phyloP scores from a whole-genome alignment of 2,329 filamentous ascomycete species.

The Sarocladium brachiariae region DNA sequence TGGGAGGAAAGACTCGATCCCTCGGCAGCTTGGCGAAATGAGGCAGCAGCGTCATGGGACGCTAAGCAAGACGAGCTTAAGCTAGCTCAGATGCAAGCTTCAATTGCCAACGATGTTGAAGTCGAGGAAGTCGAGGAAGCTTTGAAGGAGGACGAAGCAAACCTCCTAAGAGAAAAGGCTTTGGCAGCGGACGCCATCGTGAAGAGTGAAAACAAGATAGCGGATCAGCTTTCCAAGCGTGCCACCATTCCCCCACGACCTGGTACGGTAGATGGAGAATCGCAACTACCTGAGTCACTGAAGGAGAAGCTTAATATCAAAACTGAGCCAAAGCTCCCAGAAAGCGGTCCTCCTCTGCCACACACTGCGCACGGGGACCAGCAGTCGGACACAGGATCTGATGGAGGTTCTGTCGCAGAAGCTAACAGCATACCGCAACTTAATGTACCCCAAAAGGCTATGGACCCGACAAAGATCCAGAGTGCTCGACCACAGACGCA shows the following conservation, averaged over 20 bases:
- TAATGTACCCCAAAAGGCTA: constrained; percentile 2
- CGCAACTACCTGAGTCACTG: constrained; percentile 24
- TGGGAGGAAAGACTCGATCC: constrained; percentile 46
- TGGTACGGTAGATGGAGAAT: constrained; percentile 21
- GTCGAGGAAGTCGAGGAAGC: not conserved
- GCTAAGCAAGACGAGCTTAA: constrained; percentile 17
- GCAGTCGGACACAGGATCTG: not conserved
- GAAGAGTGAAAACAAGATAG: not conserved
- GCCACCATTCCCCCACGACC: constrained; percentile 15
- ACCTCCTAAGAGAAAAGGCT: constrained; percentile 12
- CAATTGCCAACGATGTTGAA: constrained; percentile 10
- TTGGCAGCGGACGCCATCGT: not conserved
- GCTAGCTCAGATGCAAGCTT: constrained; percentile 13
- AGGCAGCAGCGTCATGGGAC: constrained; percentile 28
- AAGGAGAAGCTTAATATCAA: constrained; percentile 22
- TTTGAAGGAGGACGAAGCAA: constrained; percentile 10
- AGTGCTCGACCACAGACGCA: constrained; percentile 39
- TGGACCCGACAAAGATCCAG: not conserved
- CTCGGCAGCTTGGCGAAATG: constrained; percentile 32
- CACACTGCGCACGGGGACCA: not conserved
- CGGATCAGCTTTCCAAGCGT: constrained; percentile 13
- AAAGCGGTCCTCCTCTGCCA: not conserved
- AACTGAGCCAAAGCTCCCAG: not conserved
- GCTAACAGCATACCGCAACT: not conserved
- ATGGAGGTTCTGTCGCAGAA: not conserved